phyloP scores from a whole-genome alignment of 179 eudicot species.

The Silene coronaria region DNA sequence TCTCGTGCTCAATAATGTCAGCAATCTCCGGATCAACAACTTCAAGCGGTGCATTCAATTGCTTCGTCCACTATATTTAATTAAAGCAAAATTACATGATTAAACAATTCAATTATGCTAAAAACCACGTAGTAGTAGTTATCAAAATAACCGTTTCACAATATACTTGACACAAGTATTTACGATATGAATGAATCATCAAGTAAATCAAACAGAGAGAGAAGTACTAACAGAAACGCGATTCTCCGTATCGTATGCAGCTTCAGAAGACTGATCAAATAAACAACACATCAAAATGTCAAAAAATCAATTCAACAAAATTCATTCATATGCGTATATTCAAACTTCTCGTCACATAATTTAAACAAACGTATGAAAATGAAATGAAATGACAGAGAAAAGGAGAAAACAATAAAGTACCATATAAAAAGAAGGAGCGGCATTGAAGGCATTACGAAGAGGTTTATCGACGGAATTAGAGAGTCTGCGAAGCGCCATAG shows the following conservation, averaged over 20 bases:
- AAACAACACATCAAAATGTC: background rate
- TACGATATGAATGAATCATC: background rate
- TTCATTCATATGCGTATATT: background rate
- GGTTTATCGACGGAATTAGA: slow-evolving; percentile 58
- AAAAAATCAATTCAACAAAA: background rate
- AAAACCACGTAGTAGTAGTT: background rate
- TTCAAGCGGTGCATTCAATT: slow-evolving; percentile 78
- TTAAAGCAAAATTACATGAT: background rate
- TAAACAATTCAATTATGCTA: background rate
- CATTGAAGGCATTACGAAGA: slow-evolving; percentile 37
- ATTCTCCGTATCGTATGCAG: slow-evolving; percentile 57
- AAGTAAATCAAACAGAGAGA: background rate
- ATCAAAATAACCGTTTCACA: no score
- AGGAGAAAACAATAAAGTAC: slow-evolving; percentile 22
- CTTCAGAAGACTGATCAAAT: slow-evolving; percentile 52
- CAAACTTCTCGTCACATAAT: background rate
- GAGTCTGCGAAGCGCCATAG: slow-evolving; percentile 75
- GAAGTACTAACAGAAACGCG: slow-evolving; percentile 50
- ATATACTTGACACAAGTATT: background rate
- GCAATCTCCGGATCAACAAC: slow-evolving; percentile 85
- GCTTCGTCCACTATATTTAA: slow-evolving; percentile 78
- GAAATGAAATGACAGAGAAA: background rate
- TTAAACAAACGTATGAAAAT: background rate
- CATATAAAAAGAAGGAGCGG: slow-evolving; percentile 51
- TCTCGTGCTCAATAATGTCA: slow-evolving; percentile 85